Base-by-base conservation (phyloP, 306 rosid genomes). In the Citrullus mucosospermus region DNA sequence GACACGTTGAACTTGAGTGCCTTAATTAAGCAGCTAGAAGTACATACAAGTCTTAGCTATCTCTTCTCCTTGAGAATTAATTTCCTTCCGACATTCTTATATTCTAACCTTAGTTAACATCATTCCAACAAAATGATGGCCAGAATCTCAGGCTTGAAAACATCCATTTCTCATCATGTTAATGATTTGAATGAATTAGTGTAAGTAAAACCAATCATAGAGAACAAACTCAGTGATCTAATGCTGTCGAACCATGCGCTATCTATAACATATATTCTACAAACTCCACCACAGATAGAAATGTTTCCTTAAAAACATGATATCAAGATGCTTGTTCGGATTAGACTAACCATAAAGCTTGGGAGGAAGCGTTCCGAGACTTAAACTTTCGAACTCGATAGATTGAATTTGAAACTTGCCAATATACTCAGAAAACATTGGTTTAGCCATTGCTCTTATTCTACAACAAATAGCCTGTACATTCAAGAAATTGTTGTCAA, bases 341-440 rank as follows among this genome's bases (percentile, higher is more conserved):
- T 14, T 15, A 78, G 63, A 62, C 92, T 87, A 78, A 94, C 98
- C 97, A 74, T 85, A 85, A n/a, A 94, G 14, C 36, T 84, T 84
- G 13, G 94, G 98, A 55, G 97, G 93, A 85, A 91, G 90, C 70
- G 89, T 90, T 66, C 98, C 98, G 46, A 95, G 96, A 84, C 85
- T 88, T 17, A 95, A 82, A 32, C 68, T 79, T 30, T 87, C 95
- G 77, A 94, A 89, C 75, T 91, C 89, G 69, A 95, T 89, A 7
- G 81, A 85, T 80, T 88, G 84, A 80, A 95, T 88, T 80, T 84
- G 88, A 83, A 81, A 86, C 86, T 85, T 89, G 71, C 96, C 97
- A 71, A 89, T 86, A 80, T 89, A 89, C 34, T 92, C 90, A 56
- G 78, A 82, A 68, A 89, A 90, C 36, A 92, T 85, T 16, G 95